phyloP scores from a whole-genome alignment of 177 flowering plant genomes.

The Vitis hybrid region DNA sequence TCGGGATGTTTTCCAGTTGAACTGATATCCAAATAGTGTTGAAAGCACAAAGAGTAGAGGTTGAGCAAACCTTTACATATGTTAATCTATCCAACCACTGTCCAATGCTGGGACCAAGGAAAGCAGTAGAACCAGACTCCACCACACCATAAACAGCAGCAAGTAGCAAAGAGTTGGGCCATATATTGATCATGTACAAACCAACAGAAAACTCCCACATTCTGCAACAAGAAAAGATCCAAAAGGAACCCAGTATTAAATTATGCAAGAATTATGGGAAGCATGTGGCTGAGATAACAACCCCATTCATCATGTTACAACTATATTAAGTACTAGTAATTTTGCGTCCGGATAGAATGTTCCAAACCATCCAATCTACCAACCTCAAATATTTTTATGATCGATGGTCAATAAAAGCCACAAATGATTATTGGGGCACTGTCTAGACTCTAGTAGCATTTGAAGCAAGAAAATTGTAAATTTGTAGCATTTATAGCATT shows the following conservation, averaged over 20 bases:
- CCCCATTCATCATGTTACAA: too few species aligned
- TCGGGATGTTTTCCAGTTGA: too few species aligned
- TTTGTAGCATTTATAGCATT: too few species aligned
- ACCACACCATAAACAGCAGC: conserved; percentile 81
- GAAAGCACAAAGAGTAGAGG: background rate
- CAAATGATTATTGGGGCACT: too few species aligned
- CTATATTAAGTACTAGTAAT: too few species aligned
- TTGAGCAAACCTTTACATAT: conserved; percentile 54
- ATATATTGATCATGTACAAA: conserved; percentile 75
- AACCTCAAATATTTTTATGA: too few species aligned
- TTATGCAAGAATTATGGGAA: background rate
- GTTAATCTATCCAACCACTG: conserved; percentile 59
- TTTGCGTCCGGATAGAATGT: too few species aligned
- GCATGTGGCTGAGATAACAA: too few species aligned
- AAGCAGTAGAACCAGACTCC: conserved; percentile 69
- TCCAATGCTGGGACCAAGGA: conserved; percentile 83
- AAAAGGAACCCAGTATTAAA: background rate
- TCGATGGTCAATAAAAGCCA: too few species aligned
- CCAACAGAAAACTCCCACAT: conserved; percentile 99
- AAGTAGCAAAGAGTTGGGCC: conserved; percentile 83
- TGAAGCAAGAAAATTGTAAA: too few species aligned
- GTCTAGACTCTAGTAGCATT: too few species aligned
- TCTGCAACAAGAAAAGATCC: conserved; percentile 35
- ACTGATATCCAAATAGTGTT: background rate
- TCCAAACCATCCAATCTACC: too few species aligned